These are phyloP conservation scores for Thraustotheca clavata DNA, from an alignment of 352 stramenopile species.

Conservation along the genomic window DNA sequence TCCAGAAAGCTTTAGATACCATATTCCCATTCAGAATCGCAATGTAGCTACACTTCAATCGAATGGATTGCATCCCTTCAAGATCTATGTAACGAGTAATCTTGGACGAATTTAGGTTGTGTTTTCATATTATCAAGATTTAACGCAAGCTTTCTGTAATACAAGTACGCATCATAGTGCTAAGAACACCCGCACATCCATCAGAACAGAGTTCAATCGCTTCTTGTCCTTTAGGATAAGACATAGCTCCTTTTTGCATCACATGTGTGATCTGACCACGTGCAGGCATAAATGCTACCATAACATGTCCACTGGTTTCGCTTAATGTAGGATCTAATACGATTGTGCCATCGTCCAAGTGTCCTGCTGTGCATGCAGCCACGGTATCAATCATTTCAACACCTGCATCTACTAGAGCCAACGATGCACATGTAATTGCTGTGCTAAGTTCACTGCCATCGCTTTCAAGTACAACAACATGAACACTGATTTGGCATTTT, in stretches of 20 bases:
- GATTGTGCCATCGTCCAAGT: conserved; percentile 1
- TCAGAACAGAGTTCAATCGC: conserved; percentile 84
- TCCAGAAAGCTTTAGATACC: no score
- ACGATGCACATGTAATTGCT: conserved; percentile 77
- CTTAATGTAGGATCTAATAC: conserved; percentile 15
- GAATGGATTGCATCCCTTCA: no score
- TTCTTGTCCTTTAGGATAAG: conserved; percentile 69
- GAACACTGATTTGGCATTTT: conserved; percentile 86
- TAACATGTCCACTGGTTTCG: conserved; percentile 35
- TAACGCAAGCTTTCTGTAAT: conserved; percentile 12
- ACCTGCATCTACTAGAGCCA: conserved; percentile 79
- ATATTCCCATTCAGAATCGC: no score
- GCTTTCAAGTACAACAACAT: conserved; percentile 80
- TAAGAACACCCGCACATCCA: conserved; percentile 28
- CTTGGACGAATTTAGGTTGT: neutral
- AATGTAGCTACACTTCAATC: no score
- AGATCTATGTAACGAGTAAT: no score
- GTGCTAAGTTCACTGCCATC: conserved; percentile 77
- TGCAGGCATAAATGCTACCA: conserved; percentile 82
- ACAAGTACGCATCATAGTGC: conserved; percentile 16
- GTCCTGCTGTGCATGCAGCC: conserved; percentile 51
- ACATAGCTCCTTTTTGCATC: conserved; percentile 71
- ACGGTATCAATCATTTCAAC: conserved; percentile 91
- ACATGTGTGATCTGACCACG: conserved; percentile 79
- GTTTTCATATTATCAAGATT: no score